These are phyloP conservation scores for Ogataea hybrid DNA, from an alignment of 1,139 yeast genomes.

Conservation along the genomic window DNA sequence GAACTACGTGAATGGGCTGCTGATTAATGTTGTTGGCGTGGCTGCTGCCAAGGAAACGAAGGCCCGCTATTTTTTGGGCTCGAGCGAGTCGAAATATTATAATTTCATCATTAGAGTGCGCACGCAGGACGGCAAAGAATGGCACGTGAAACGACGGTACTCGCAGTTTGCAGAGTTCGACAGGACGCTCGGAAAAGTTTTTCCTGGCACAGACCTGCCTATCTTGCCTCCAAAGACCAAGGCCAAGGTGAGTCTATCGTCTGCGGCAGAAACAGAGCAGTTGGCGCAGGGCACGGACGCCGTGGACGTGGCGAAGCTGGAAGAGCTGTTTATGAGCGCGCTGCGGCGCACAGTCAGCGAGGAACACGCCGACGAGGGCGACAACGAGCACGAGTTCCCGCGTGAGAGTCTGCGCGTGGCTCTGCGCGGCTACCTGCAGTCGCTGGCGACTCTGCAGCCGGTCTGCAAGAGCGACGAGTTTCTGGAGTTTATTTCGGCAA, in stretches of 20 bases:
- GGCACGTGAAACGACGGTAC: conserved; percentile 61
- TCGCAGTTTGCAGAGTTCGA: conserved; percentile 63
- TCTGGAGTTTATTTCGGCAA: conserved; percentile 48
- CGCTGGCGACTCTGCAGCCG: conserved; percentile 52
- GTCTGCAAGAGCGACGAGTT: conserved; percentile 53
- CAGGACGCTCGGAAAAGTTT: conserved; percentile 45
- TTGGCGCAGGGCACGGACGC: conserved; percentile 6
- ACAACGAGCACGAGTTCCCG: conserved; percentile 33
- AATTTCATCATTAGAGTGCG: conserved; percentile 45
- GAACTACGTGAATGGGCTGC: conserved; percentile 54
- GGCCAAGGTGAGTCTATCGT: conserved; percentile 31
- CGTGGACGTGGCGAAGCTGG: conserved; percentile 19
- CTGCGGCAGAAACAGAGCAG: conserved; percentile 7
- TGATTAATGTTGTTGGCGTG: conserved; percentile 68
- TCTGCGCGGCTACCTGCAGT: conserved; percentile 65
- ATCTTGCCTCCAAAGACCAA: conserved; percentile 59
- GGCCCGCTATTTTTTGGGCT: conserved; percentile 23
- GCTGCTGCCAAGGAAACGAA: conserved; percentile 28
- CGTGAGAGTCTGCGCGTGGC: conserved; percentile 75
- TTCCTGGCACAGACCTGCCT: conserved; percentile 73
- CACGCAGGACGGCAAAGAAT: conserved; percentile 34
- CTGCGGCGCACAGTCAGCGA: conserved; percentile 14
- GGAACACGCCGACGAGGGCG: conserved; percentile 3
- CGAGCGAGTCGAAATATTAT: conserved; percentile 29
- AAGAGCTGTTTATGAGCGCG: conserved; percentile 24